These are phyloP conservation scores for Amanita phalloides DNA, from an alignment of 768 basidiomycete species.

Conservation along the genomic window DNA sequence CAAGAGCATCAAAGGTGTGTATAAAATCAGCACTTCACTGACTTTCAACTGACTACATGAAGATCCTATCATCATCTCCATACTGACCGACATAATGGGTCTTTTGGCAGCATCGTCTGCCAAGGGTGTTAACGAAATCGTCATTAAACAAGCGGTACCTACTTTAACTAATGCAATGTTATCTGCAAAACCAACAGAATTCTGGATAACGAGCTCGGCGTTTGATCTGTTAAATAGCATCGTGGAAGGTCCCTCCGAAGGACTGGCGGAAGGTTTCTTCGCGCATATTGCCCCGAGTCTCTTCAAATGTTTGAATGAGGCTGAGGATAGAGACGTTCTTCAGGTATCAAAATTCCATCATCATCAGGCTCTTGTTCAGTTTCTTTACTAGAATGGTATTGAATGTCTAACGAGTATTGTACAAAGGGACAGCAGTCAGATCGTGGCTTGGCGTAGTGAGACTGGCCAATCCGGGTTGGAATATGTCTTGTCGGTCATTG, in stretches of 20 bases:
- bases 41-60: conserved; percentile 4
- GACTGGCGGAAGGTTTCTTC: conserved; percentile 77
- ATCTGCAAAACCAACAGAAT: conserved; percentile 46
- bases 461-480: conserved; percentile 68
- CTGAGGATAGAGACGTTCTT: conserved; percentile 81
- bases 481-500: conserved; percentile 64
- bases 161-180: conserved; percentile 56
- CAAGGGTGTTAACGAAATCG: conserved; percentile 54
- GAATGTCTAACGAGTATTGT: conserved; percentile 73
- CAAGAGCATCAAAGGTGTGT: conserved; percentile 72
- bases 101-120: conserved; percentile 54
- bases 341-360: conserved; percentile 36
- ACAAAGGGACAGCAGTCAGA: conserved; percentile 77
- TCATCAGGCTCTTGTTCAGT: not conserved
- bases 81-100: conserved; percentile 71
- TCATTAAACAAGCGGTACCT: conserved; percentile 69
- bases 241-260: conserved; percentile 51
- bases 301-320: conserved; percentile 53
- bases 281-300: conserved; percentile 61
- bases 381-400: conserved; percentile 57
- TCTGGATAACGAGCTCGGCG: conserved; percentile 70
- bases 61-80: conserved; percentile 85
- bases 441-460: conserved; percentile 64
- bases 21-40: not conserved
- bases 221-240: conserved; percentile 75